Evolutionary conservation across 139 green algal species (phyloP).

Genomic region (Picochlorum sp.): DNA sequence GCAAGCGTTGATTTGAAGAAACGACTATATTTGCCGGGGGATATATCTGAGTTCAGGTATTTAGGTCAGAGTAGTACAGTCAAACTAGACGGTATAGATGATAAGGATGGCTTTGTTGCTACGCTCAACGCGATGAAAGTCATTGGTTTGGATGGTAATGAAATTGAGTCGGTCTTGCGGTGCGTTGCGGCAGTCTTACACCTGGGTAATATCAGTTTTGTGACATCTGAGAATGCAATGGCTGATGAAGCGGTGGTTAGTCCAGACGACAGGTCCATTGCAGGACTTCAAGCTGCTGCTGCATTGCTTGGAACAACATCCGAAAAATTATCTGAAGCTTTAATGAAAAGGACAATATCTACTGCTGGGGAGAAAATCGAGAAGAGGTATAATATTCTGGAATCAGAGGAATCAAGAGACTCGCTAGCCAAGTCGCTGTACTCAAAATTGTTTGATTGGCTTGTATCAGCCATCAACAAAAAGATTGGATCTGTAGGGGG

Average conservation of each 20-base stretch:
- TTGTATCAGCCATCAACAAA: slow-evolving; percentile 70
- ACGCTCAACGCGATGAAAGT: slow-evolving; percentile 69
- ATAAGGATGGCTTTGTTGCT: slow-evolving; percentile 54
- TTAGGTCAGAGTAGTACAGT: slow-evolving; percentile 35
- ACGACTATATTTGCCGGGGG: slow-evolving; percentile 23
- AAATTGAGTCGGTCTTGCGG: slow-evolving; percentile 57
- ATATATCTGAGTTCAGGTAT: slow-evolving; percentile 45
- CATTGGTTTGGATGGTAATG: slow-evolving; percentile 47
- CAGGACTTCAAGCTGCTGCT: slow-evolving; percentile 26
- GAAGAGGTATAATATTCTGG: slow-evolving; percentile 50
- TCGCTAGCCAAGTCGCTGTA: slow-evolving; percentile 84
- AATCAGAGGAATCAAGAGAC: slow-evolving; percentile 61
- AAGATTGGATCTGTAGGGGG: slow-evolving; percentile 42
- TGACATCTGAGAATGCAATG: neutral
- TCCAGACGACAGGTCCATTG: neutral
- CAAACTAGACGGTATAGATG: slow-evolving; percentile 64
- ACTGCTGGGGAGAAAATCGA: slow-evolving; percentile 60
- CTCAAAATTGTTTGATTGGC: slow-evolving; percentile 72
- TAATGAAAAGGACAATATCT: slow-evolving; percentile 54
- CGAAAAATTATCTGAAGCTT: slow-evolving; percentile 38
- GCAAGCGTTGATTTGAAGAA: slow-evolving; percentile 15
- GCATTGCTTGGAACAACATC: slow-evolving; percentile 49
- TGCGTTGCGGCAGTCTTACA: slow-evolving; percentile 80
- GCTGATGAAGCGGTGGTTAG: slow-evolving; percentile 31
- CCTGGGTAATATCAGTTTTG: slow-evolving; percentile 82